Base-by-base conservation (phyloP, 441 rosid species). In the Arabidopsis hybrid region DNA sequence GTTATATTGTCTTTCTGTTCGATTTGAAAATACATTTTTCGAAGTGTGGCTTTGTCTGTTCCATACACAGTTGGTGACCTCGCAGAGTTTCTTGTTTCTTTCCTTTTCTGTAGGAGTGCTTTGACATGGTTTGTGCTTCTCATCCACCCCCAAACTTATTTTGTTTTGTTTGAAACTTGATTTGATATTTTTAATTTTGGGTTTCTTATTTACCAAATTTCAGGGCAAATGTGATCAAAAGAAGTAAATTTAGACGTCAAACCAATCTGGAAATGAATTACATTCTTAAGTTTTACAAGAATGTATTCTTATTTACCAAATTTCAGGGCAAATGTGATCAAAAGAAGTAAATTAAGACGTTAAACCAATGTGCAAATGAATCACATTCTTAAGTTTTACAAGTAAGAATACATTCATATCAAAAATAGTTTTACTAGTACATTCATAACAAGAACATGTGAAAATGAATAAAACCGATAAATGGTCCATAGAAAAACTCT, bases 11-110 rank as follows among this genome's bases (percentile, higher is more conserved):
- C 60, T 35, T 62, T 62, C 17, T 60, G 73, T 60, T 74, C 5
- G 60, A 5, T 36, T 66, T 57, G 7, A 63, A 63, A 32, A n/a
- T 45, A 73, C 65, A 56, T 11, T 64, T 43, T 43, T 52, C 26
- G 3, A 65, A 56, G 42, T 73, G 65, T 65, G 64, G 57, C 77
- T 21, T 72, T 65, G 65, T 55, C 69, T 72, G 18, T 64, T 62
- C 26, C 46, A 16, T 61, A 40, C 53, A 60, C 60, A 60, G 1
- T 49, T 38, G 50, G 51, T 26, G 36, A 49, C 34, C 7, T 16
- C 36, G n/a, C 1, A 17, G 29, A 5, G 29, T 14, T 60, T 71
- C 17, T 51, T 18, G 35, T 66, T 66, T 55, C 21, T 61, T 43
- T 42, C 11, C 16, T 12, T 10, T 51, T 62, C 56, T 72, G 9